Conservation (phyloP, 345 rosid species). For the Sisymbrium altissimum region DNA sequence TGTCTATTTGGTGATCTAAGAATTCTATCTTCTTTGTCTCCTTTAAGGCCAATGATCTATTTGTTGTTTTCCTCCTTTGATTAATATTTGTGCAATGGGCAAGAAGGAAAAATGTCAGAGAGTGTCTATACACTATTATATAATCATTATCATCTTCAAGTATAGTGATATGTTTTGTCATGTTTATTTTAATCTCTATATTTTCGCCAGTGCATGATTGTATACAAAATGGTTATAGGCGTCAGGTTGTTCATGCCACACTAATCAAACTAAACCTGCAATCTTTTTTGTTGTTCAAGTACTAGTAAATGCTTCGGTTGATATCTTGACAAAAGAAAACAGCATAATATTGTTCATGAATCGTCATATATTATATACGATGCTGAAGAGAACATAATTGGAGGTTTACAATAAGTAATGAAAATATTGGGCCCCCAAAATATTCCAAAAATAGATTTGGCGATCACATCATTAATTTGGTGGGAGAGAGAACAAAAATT, state of each 20-base stretch:
- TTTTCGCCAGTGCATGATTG: not conserved
- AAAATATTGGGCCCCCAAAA: conserved; percentile 20
- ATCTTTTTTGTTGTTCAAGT: not conserved
- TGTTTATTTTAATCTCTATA: not conserved
- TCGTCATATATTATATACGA: not conserved
- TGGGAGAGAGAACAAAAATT: conserved; percentile 1
- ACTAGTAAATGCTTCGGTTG: conserved; percentile 14
- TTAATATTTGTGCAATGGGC: conserved; percentile 15
- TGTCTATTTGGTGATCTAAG: conserved; percentile 14
- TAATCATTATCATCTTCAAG: not conserved
- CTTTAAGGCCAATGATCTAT: conserved; percentile 18
- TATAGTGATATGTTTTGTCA: not conserved
- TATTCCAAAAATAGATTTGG: conserved; percentile 32
- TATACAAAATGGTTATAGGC: not conserved
- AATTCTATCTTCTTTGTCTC: conserved; percentile 21
- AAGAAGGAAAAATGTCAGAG: conserved; percentile 20
- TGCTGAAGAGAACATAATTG: conserved; percentile 27
- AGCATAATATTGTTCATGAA: conserved; percentile 8
- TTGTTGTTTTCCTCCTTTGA: conserved; percentile 13
- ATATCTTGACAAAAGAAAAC: conserved; percentile 12
- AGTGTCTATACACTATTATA: conserved; percentile 9
- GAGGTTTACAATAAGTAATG: conserved; percentile 20
- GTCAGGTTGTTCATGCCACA: not conserved
- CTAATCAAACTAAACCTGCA: not conserved
- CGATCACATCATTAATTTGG: conserved; percentile 24